Base-by-base conservation (phyloP, 2,329 filamentous ascomycete genomes). In the Fusarium tanahbumbuense region DNA sequence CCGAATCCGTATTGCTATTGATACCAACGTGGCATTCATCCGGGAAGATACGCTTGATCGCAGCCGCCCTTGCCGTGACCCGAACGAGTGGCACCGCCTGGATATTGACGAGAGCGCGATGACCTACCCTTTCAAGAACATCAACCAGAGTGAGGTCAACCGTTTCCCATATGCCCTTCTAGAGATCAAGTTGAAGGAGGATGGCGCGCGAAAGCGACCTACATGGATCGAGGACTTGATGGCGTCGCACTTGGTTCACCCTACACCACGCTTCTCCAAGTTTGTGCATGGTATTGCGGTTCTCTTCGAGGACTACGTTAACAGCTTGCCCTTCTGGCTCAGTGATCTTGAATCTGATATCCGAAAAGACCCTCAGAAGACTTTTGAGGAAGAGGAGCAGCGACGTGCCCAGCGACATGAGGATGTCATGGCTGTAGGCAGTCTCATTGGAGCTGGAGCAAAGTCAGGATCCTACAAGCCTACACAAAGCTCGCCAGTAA, bases 271-370 rank as follows among this genome's bases (percentile, higher is more conserved):
- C 53, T 99, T 99, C 82, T 98, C 94, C 75, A 99, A 99, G 80
- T 99, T 98, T 74, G 92, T 97, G 4, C 95, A 99, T 75, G 96
- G 96, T 66, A 91, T 97, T 7, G 94, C 95, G 10, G 91, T 91
- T 41, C 86, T 99, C 4, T 98, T 98, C 73, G 96, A 98, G 76
- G 93, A 99, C 80, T 89, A 97, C 76, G 94, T 99, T 79, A 98
- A 98, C 82, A 94, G 89, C 68, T 90, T 98, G 76, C 96, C 96
- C 16, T 98, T 98, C 83, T 99, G 96, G 96, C 87, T 98, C 34
- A 91, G 91, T 75, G 92, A 97, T 68, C 86, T 98, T 45, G 95
- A 98, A 77, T 93, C 89, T 32, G 96, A 99, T 77, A 99, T 99
- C 77, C 91, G 95, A 72, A 93, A 93, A 78, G 94, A 98, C 77